Conservation (phyloP, 352 stramenopile species). For the Salisapilia sapeloensis region DNA sequence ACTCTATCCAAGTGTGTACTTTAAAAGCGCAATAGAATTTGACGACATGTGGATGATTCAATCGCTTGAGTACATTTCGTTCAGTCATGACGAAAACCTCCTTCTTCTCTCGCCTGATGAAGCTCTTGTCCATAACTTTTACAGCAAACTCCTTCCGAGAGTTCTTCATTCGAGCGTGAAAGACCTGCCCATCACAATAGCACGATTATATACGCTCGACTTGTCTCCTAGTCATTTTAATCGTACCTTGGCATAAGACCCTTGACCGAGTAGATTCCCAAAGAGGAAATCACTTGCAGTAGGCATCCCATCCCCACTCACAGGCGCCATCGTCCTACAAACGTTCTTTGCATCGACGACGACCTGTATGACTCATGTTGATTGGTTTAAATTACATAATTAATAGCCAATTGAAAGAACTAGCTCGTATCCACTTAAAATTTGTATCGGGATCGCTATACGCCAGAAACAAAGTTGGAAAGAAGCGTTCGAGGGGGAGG, state of each 20-base stretch:
- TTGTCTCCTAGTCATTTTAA: not conserved
- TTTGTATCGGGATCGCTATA: too few species aligned
- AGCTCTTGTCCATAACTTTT: constrained; percentile 86
- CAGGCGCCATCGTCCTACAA: too few species aligned
- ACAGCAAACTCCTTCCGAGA: constrained; percentile 68
- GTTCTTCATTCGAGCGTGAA: constrained; percentile 76
- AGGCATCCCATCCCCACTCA: constrained; percentile 41
- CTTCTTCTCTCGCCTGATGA: constrained; percentile 86
- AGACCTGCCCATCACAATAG: constrained; percentile 63
- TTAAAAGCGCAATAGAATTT: constrained; percentile 83
- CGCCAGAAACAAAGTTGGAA: constrained; percentile 1
- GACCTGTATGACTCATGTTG: too few species aligned
- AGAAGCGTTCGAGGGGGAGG: constrained; percentile 5
- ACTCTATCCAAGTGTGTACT: constrained; percentile 10
- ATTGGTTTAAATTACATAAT: too few species aligned
- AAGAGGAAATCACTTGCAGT: constrained; percentile 77
- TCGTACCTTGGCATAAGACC: constrained; percentile 72
- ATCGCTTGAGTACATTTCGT: constrained; percentile 75
- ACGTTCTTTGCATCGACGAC: too few species aligned
- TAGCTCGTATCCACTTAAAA: too few species aligned
- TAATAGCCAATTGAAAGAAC: too few species aligned
- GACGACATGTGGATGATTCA: constrained; percentile 80
- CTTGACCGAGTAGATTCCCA: constrained; percentile 69
- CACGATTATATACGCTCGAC: too few species aligned
- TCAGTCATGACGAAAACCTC: constrained; percentile 84